phyloP scores from a whole-genome alignment of 1,139 yeast genomes.

The Geotrichum macrosporum region DNA sequence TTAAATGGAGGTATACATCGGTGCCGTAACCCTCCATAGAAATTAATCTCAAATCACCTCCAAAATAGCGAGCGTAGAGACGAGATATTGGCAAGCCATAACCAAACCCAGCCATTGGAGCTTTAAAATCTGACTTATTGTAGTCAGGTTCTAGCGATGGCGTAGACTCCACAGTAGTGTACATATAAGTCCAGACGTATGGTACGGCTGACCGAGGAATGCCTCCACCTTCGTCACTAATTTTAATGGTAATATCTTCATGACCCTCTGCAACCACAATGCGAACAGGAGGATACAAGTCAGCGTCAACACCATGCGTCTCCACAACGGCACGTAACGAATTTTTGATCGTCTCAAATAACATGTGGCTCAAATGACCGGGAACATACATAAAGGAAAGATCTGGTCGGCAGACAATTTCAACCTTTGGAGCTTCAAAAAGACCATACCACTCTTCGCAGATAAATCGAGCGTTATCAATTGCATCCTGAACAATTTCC shows the following conservation, averaged over 20 bases:
- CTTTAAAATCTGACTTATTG: constrained; percentile 54
- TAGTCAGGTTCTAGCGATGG: constrained; percentile 62
- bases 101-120: constrained; percentile 95
- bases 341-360: constrained; percentile 79
- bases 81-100: constrained; percentile 86
- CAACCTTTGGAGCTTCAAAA: constrained; percentile 76
- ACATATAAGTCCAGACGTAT: constrained; percentile 84
- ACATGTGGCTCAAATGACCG: constrained; percentile 83
- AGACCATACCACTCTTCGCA: constrained; percentile 85
- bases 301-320: constrained; percentile 55
- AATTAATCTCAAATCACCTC: constrained; percentile 82
- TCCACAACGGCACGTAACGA: constrained; percentile 83
- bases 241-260: constrained; percentile 89
- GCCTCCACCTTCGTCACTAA: constrained; percentile 93
- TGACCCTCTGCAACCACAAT: constrained; percentile 87
- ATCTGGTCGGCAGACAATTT: constrained; percentile 65
- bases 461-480: constrained; percentile 79
- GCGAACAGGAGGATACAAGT: constrained; percentile 73
- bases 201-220: constrained; percentile 82
- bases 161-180: constrained; percentile 77
- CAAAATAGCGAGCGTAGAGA: constrained; percentile 82
- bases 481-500: constrained; percentile 78
- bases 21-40: constrained; percentile 96
- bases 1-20: constrained; percentile 82
- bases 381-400: constrained; percentile 83